Evolutionary conservation across 2,329 filamentous ascomycete species (phyloP), one percentile per base, ranked within the genome.

Genomic region (Colletotrichum sp.): DNA sequence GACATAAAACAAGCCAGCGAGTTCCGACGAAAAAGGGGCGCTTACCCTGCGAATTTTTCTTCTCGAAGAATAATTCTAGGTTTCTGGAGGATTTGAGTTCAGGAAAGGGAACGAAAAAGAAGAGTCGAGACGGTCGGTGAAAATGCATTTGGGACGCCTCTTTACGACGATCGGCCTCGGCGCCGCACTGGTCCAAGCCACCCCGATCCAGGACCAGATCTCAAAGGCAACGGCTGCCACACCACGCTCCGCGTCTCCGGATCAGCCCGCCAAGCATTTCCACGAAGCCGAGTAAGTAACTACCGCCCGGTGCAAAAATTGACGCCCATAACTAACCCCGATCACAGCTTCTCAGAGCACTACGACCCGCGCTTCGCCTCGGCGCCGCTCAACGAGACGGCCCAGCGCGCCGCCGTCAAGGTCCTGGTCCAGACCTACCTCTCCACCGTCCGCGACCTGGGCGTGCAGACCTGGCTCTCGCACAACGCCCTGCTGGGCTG

Each of bases 401-500:
- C 92, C 70, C 90, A 93, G 79, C 88, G 88, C 26, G 87, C 91
- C 32, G 92, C 90, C 2, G 88, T 96, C 74, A 89, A 88, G 67
- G 89, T 92, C 78, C 90, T 96, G 79, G 88, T 95, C 68, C 91
- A 93, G 79, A 92, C 94, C 32, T 96, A 96, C 82, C 87, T 96
- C 64, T 86, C 90, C 57, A 94, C 93, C 34, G 93, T 94, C 80
- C 86, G 88, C 65, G 89, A 91, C 48, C 87, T 94, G 34, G 90
- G 91, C 3, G 83, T 96, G 74, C 93, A 96, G 82, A 96, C 94
- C 7, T 96, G 95, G 95, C 90, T 96, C 75, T 94, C 95, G 80
- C 94, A 96, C 81, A 94, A 94, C n/a, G 94, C 93, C n/a, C 86
- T 96, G 34, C 86, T 97, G 36, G 95, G 94, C 8, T 97, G 95